Base-by-base conservation (phyloP, 1,284 basidiomycete genomes). In the Taiwanofungus camphoratus region DNA sequence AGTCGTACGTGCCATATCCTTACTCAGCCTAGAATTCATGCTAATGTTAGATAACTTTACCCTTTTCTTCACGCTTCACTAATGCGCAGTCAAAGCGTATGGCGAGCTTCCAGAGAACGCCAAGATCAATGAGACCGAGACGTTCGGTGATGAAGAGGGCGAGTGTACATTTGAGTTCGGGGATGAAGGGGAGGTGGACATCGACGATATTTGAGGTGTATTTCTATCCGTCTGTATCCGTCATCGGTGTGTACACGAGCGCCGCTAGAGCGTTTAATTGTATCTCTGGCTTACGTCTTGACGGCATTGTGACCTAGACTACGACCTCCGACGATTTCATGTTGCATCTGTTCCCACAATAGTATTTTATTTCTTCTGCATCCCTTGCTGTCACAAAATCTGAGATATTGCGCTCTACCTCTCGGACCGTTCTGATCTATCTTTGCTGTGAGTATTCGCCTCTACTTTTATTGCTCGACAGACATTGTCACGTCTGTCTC, bases 111-210 rank as follows among this genome's bases (percentile, higher is more conserved):
- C 96, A 29, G 92, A 95, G 67, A 93, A 91, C 58, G 94, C 94
- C 60, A 96, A 96, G 76, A 96, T 99, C 76, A 97, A 95, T 74
- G 96, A 99, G 72, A 94, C 90, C 32, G 92, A 94, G 57, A 85
- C 81, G 22, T 92, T 92, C 64, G 91, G 88, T 57, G 86, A 87
- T 57, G 92, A 94, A 55, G 91, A 92, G 51, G 92, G 83, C 52
- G 90, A 90, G 55, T 87, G 87, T 62, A 87, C 82, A 36, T 91
- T 92, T 73, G 87, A 89, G 68, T 89, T 90, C 60, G 89, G 87
- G 46, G 89, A 91, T 56, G 90, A 91, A 58, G 85, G 76, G 43
- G 86, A 89, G 57, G 73, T 87, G 52, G 84, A 87, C 63, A 86
- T 87, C 63, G 83, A 87, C 60, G 85, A 87, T 58, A 86, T 87